These are phyloP conservation scores for Alternaria hordeiaustralica DNA, from an alignment of 2,329 filamentous ascomycete species.

Conservation along the genomic window DNA sequence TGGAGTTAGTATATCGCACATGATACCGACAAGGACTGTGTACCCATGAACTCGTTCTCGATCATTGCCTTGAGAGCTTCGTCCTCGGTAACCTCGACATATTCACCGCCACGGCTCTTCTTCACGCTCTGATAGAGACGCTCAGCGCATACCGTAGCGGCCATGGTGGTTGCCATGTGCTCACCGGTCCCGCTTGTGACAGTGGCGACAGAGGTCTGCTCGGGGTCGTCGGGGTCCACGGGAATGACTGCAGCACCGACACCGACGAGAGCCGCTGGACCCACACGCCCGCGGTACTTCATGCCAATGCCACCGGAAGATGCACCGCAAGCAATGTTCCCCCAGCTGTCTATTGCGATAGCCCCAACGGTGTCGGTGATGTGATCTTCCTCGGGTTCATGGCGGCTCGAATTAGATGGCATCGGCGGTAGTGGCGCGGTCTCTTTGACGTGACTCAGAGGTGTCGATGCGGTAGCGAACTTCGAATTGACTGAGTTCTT, in stretches of 20 bases:
- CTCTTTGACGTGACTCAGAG: conserved; percentile 20
- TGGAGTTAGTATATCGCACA: conserved; percentile 9
- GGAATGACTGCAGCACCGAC: conserved; percentile 92
- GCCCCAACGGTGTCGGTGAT: conserved; percentile 95
- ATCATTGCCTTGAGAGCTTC: conserved; percentile 80
- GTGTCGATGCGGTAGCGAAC: conserved; percentile 13
- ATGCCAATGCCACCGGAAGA: conserved; percentile 98
- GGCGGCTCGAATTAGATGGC: background rate
- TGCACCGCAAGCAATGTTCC: conserved; percentile 90
- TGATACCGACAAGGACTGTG: conserved; percentile 9
- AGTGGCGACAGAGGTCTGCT: conserved; percentile 74
- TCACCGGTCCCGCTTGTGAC: conserved; percentile 96
- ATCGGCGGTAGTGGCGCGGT: conserved; percentile 12
- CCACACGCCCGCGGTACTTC: conserved; percentile 92
- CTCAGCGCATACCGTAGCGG: conserved; percentile 84
- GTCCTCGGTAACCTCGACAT: conserved; percentile 76
- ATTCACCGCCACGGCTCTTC: conserved; percentile 65
- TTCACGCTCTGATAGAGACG: conserved; percentile 76
- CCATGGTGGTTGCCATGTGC: conserved; percentile 96
- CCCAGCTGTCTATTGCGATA: conserved; percentile 85
- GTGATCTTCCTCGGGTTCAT: conserved; percentile 58
- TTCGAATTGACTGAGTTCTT: background rate
- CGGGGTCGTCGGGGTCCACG: conserved; percentile 70
- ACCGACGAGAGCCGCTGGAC: conserved; percentile 90
- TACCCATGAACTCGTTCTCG: conserved; percentile 85